Percentiles rank a stretch among this genome's conserved stretches.
These are phyloP conservation scores for Colletotrichum sansevieriae DNA, from an alignment of 2,329 filamentous ascomycete genomes.

Conservation along the genomic window DNA sequence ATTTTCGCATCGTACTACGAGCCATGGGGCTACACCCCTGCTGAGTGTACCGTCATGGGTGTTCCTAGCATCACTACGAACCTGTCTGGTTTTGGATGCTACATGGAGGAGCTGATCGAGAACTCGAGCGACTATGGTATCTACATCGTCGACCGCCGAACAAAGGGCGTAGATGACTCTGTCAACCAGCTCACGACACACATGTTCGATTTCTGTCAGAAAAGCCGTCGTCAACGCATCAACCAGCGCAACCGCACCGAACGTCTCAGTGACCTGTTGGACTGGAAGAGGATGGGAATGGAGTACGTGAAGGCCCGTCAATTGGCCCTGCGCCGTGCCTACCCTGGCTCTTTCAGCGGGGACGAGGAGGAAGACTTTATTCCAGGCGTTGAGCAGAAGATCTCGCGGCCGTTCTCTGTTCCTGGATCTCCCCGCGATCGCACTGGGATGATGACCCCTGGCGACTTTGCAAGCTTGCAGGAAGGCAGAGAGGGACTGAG, in stretches of 20 bases:
- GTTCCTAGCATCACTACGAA: constrained; percentile 99
- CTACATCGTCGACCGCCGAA: constrained; percentile 96
- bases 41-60: constrained; percentile 99
- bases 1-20: constrained; percentile 99
- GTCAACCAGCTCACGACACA: constrained; percentile 92
- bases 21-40: constrained; percentile 98
- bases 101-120: constrained; percentile 99
- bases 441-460: constrained; percentile 98
- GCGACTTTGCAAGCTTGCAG: constrained; percentile 96
- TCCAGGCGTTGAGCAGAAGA: constrained; percentile 92
- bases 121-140: constrained; percentile 98
- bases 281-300: constrained; percentile 99
- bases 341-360: constrained; percentile 85
- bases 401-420: constrained; percentile 92
- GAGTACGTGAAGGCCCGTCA: constrained; percentile 99
- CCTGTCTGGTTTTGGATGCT: constrained; percentile 96
- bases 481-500: constrained; percentile 92
- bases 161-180: constrained; percentile 96
- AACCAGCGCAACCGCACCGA: constrained; percentile 98
- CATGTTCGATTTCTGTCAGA: constrained; percentile 95
- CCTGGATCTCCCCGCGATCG: constrained; percentile 93
- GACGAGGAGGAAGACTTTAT: constrained; percentile 92
- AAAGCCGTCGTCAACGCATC: constrained; percentile 96
- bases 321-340: constrained; percentile 89
- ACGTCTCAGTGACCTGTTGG: constrained; percentile 90